Percentiles rank a stretch among this genome's conserved stretches.
Evolutionary conservation across 2,329 filamentous ascomycete species (phyloP).

Genomic region (Colletotrichum brevisporum): DNA sequence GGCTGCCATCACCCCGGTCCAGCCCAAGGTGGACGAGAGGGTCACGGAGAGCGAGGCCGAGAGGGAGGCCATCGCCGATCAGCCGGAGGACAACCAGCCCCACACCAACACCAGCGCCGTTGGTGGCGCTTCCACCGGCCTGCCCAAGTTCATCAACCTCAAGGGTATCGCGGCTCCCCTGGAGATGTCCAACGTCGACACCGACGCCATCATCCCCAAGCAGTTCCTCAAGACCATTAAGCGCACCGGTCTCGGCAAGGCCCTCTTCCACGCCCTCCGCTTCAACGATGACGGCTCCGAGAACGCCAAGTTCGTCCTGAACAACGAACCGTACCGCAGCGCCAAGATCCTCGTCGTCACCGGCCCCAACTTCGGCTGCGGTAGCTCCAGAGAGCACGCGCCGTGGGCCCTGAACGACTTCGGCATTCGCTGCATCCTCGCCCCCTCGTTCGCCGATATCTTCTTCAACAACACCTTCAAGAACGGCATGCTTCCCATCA

Average conservation of each 20-base stretch:
- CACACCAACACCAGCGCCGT: slow-evolving; percentile 64
- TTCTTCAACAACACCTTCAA: slow-evolving; percentile 99
- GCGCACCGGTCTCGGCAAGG: slow-evolving; percentile 90
- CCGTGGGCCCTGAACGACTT: slow-evolving; percentile 98
- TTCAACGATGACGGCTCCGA: slow-evolving; percentile 81
- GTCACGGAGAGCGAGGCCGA: slow-evolving; percentile 66
- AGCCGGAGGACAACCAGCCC: slow-evolving; percentile 75
- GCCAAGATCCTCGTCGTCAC: slow-evolving; percentile 93
- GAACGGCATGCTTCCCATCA: slow-evolving; percentile 96
- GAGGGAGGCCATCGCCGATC: slow-evolving; percentile 67
- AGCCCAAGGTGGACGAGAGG: slow-evolving; percentile 67
- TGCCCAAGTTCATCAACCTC: slow-evolving; percentile 86
- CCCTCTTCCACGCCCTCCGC: slow-evolving; percentile 88
- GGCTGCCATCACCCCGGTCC: slow-evolving; percentile 61
- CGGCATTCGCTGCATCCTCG: slow-evolving; percentile 94
- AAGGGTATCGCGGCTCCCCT: slow-evolving; percentile 91
- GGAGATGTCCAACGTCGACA: slow-evolving; percentile 93
- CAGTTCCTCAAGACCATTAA: slow-evolving; percentile 99
- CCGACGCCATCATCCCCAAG: slow-evolving; percentile 99
- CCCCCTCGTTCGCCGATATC: slow-evolving; percentile 89
- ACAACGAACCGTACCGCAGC: slow-evolving; percentile 86
- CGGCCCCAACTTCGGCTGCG: slow-evolving; percentile 95
- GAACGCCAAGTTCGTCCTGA: slow-evolving; percentile 88
- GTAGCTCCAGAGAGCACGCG: slow-evolving; percentile 92
- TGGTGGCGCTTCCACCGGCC: slow-evolving; percentile 64